Evolutionary conservation across 139 green algal species (phyloP).

Genomic region (Protoeuglena noctilucae): DNA sequence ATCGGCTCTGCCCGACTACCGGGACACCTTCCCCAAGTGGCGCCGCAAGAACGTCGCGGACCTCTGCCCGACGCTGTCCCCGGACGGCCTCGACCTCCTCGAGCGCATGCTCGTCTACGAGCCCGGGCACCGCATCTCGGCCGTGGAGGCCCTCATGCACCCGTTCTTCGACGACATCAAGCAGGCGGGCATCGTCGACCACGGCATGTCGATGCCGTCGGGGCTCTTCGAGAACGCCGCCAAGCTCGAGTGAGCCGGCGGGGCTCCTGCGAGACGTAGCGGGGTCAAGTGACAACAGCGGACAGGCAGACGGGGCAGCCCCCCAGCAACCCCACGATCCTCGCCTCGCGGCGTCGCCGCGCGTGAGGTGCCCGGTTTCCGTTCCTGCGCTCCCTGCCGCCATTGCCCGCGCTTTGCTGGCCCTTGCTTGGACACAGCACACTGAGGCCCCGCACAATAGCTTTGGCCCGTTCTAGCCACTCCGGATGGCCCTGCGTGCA

Average conservation of each 20-base stretch:
- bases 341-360: too few species aligned
- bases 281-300: not conserved
- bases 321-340: not conserved
- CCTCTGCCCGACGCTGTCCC: conserved; percentile 59
- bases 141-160: conserved; percentile 83
- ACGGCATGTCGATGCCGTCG: not conserved
- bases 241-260: not conserved
- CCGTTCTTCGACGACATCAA: conserved; percentile 77
- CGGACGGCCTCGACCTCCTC: conserved; percentile 56
- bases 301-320: not conserved
- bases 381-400: too few species aligned
- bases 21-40: conserved; percentile 64
- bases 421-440: too few species aligned
- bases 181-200: not conserved
- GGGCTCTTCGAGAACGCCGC: not conserved
- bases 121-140: conserved; percentile 55
- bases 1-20: conserved; percentile 59
- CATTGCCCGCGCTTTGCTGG: too few species aligned
- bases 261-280: not conserved
- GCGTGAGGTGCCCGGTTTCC: too few species aligned
- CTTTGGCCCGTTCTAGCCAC: too few species aligned
- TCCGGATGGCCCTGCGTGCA: too few species aligned
- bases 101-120: conserved; percentile 56
- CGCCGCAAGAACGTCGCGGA: conserved; percentile 16
- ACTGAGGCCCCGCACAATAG: too few species aligned